These are phyloP conservation scores for Raffaelea arxii DNA, from an alignment of 2,329 filamentous ascomycete genomes.

Conservation along the genomic window DNA sequence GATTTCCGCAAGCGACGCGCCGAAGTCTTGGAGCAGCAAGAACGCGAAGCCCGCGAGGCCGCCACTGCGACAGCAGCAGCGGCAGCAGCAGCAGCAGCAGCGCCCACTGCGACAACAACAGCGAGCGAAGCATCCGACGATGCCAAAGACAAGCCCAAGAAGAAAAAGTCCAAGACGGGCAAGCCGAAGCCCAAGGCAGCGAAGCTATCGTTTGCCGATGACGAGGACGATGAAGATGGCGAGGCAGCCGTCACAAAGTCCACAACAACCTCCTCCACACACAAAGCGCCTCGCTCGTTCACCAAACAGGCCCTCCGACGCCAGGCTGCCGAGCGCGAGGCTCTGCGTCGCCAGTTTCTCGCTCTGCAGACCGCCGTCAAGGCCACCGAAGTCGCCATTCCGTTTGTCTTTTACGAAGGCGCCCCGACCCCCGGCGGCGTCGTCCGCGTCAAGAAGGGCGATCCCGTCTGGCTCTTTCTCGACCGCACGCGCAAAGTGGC, in stretches of 20 bases:
- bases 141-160: slow-evolving; percentile 26
- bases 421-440: slow-evolving; percentile 77
- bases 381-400: slow-evolving; percentile 78
- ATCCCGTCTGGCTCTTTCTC: slow-evolving; percentile 85
- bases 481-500: slow-evolving; percentile 88
- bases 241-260: background rate
- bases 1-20: slow-evolving; percentile 95
- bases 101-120: slow-evolving; percentile 16
- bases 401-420: slow-evolving; percentile 96
- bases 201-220: slow-evolving; percentile 51
- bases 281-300: slow-evolving; percentile 55
- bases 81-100: background rate
- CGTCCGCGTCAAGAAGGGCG: slow-evolving; percentile 85
- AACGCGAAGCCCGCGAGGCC: slow-evolving; percentile 65
- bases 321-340: slow-evolving; percentile 66
- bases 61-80: slow-evolving; percentile 18
- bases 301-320: slow-evolving; percentile 56
- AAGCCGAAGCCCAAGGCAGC: slow-evolving; percentile 28
- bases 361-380: slow-evolving; percentile 78
- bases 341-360: slow-evolving; percentile 70
- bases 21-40: slow-evolving; percentile 85
- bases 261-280: slow-evolving; percentile 41
- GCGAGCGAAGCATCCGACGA: slow-evolving; percentile 21
- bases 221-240: slow-evolving; percentile 16
- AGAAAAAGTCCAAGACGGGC: slow-evolving; percentile 20